Conservation (phyloP, 2,329 filamentous ascomycete species). For the Monilinia fructigena region DNA sequence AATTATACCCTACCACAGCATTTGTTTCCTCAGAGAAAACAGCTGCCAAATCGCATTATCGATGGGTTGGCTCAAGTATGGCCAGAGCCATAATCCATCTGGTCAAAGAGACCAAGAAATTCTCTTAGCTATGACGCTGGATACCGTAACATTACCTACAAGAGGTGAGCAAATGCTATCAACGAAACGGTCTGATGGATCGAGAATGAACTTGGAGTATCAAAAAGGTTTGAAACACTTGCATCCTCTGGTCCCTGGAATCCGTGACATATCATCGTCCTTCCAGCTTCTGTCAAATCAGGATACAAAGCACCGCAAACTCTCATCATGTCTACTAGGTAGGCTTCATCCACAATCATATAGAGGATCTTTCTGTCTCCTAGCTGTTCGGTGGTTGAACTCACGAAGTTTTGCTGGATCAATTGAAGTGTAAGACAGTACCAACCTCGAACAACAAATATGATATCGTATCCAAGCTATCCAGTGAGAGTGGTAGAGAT, state of each 20-base stretch:
- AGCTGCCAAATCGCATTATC: constrained; percentile 2
- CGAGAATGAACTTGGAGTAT: constrained; percentile 5
- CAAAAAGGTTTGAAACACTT: constrained; percentile 10
- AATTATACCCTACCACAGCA: background rate
- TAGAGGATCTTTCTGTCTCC: background rate
- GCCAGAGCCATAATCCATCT: constrained; percentile 4
- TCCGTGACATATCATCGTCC: background rate
- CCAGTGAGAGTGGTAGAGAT: too few relatives aligned
- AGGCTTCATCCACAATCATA: background rate
- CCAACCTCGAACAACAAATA: too few relatives aligned
- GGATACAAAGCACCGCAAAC: constrained; percentile 4
- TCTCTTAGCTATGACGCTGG: background rate
- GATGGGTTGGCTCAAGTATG: constrained; percentile 3
- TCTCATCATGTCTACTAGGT: background rate
- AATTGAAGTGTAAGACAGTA: too few relatives aligned
- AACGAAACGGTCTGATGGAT: constrained; percentile 11
- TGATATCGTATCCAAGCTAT: too few relatives aligned
- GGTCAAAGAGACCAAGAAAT: constrained; percentile 5
- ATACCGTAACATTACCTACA: background rate
- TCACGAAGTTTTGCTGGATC: constrained; percentile 7
- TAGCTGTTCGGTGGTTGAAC: background rate
- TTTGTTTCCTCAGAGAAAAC: constrained; percentile 4
- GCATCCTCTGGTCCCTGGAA: constrained; percentile 13
- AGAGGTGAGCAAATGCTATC: background rate
- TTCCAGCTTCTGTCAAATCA: constrained; percentile 5